A percentile compares a stretch with the other conserved stretches of the same genome.
Evolutionary conservation across 176 grass and related monocot genomes (phyloP).

Genomic region (Musa beccarii): DNA sequence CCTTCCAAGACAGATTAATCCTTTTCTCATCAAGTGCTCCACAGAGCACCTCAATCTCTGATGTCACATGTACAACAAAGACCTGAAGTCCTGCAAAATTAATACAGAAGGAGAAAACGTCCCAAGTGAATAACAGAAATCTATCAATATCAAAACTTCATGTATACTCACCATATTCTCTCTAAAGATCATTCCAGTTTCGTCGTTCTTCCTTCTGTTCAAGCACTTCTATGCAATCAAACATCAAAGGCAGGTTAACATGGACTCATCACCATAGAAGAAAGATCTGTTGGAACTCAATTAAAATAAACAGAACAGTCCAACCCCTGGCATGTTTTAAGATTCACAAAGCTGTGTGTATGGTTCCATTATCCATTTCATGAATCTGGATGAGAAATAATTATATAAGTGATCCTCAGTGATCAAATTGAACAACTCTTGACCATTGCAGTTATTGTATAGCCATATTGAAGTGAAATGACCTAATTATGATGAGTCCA

Average conservation of each 20-base stretch:
- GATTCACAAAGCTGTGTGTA: neutral
- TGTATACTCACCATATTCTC: too few species aligned
- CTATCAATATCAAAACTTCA: too few species aligned
- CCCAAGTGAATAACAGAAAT: too few species aligned
- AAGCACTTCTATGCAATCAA: neutral
- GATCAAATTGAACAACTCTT: neutral
- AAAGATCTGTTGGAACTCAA: neutral
- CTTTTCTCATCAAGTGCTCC: too few species aligned
- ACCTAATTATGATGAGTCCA: neutral
- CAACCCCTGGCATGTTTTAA: neutral
- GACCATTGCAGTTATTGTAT: neutral
- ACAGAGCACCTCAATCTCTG: too few species aligned
- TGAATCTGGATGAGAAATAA: neutral
- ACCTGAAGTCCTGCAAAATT: too few species aligned
- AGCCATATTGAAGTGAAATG: neutral
- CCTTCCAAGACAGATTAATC: too few species aligned
- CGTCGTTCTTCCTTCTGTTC: neutral
- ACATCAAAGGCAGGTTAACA: neutral
- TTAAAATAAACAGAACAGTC: neutral
- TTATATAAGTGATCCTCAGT: neutral
- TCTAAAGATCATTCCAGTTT: too few species aligned
- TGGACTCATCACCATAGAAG: neutral
- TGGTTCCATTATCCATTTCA: neutral
- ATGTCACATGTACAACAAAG: too few species aligned
- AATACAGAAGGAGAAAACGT: too few species aligned